phyloP scores from a whole-genome alignment of 2,329 filamentous ascomycete genomes.

The Dothidotthia symphoricarpi region DNA sequence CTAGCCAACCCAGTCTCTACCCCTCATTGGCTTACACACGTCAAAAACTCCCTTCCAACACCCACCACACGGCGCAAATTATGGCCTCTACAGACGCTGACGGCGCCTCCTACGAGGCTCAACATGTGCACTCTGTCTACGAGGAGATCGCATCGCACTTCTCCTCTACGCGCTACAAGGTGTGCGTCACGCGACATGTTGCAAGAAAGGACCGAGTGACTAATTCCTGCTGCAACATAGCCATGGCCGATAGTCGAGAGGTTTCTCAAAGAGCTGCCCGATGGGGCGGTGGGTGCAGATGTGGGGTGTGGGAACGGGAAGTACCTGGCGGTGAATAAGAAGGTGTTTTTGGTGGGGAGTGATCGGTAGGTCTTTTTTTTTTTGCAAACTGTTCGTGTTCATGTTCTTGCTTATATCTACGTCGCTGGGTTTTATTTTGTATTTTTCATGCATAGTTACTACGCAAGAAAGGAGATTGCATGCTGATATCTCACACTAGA shows the following conservation, averaged over 20 bases:
- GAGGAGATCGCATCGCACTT: constrained; percentile 83
- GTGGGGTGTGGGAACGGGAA: constrained; percentile 97
- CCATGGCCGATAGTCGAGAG: constrained; percentile 89
- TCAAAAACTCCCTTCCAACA: not conserved
- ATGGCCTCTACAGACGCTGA: constrained; percentile 23
- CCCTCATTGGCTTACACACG: not conserved
- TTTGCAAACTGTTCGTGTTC: not conserved
- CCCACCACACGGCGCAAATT: not conserved
- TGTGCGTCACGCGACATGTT: constrained; percentile 43
- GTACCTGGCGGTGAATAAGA: constrained; percentile 76
- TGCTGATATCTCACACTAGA: constrained; percentile 37
- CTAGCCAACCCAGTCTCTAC: constrained; percentile 1
- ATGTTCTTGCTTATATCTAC: not conserved
- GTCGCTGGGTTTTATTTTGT: not conserved
- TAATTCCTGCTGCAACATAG: too few relatives aligned
- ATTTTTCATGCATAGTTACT: not conserved
- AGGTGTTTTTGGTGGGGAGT: constrained; percentile 77
- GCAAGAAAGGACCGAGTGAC: too few relatives aligned
- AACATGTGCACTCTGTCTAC: constrained; percentile 90
- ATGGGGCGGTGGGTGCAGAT: constrained; percentile 80
- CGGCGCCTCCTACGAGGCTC: constrained; percentile 69
- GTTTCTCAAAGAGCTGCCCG: constrained; percentile 65
- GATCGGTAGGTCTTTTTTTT: constrained; percentile 65
- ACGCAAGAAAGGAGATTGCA: not conserved
- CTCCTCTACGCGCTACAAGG: constrained; percentile 73